phyloP scores from a whole-genome alignment of 345 rosid species.

The Bruguiera sexangula region DNA sequence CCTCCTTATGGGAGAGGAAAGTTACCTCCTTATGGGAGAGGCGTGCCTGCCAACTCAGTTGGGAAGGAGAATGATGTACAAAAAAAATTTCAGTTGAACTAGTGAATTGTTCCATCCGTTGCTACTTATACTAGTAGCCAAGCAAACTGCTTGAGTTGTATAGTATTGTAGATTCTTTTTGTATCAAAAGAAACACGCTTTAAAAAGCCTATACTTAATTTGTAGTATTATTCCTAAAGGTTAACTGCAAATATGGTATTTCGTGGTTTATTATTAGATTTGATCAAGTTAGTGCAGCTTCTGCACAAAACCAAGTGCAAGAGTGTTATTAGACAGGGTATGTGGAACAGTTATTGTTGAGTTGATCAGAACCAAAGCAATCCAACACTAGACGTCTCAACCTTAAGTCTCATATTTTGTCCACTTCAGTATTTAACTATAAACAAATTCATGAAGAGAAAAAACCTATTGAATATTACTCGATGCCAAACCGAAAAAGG shows the following conservation, averaged over 20 bases:
- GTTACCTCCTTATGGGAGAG: slow-evolving; percentile 77
- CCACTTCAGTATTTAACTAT: too few species aligned
- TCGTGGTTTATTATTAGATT: neutral
- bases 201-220: neutral
- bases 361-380: too few species aligned
- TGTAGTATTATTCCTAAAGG: too few species aligned
- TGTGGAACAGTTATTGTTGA: too few species aligned
- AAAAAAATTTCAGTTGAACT: slow-evolving; percentile 2
- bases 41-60: slow-evolving; percentile 85
- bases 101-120: slow-evolving; percentile 4
- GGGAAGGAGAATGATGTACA: slow-evolving; percentile 69
- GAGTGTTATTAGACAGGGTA: too few species aligned
- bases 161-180: neutral
- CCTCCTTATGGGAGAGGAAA: slow-evolving; percentile 80
- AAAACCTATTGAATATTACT: too few species aligned
- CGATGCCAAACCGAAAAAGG: too few species aligned
- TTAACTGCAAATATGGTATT: neutral
- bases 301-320: neutral
- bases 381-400: too few species aligned
- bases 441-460: too few species aligned
- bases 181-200: neutral
- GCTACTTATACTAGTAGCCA: slow-evolving; percentile 22
- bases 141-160: slow-evolving; percentile 31
- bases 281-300: neutral
- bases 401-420: too few species aligned